Evolutionary conservation across 345 rosid genomes (phyloP).

Genomic region (Populus pruinosa): DNA sequence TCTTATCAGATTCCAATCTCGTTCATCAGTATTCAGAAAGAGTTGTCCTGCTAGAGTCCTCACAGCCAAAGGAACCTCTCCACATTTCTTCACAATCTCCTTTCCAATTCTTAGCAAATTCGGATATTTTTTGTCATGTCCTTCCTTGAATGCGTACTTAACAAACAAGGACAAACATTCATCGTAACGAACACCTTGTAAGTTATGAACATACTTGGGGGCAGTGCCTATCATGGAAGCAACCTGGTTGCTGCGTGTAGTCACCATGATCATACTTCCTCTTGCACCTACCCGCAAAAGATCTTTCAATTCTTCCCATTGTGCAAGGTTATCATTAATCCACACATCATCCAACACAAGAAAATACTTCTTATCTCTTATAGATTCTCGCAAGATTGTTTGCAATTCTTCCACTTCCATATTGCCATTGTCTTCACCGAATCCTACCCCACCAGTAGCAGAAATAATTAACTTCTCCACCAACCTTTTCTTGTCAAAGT

Average conservation of each 20-base stretch:
- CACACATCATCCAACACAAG: slow-evolving; percentile 26
- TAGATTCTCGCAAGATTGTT: not conserved
- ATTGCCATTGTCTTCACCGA: not conserved
- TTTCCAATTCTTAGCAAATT: slow-evolving; percentile 9
- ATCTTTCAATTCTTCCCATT: slow-evolving; percentile 4
- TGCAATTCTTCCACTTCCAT: not conserved
- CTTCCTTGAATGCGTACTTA: slow-evolving; percentile 22
- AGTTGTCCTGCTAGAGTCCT: slow-evolving; percentile 21
- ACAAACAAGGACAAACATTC: slow-evolving; percentile 14
- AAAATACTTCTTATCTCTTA: not conserved
- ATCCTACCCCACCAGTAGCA: not conserved
- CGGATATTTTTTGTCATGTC: slow-evolving; percentile 3
- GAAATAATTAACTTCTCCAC: not conserved
- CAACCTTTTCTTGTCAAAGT: not conserved
- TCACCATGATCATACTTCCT: slow-evolving; percentile 24
- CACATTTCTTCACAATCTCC: slow-evolving; percentile 31
- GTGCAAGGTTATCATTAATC: slow-evolving; percentile 1
- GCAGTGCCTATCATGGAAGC: slow-evolving; percentile 2
- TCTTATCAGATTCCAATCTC: slow-evolving; percentile 7
- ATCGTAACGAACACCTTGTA: slow-evolving; percentile 16
- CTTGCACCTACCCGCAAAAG: not conserved
- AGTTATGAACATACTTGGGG: not conserved
- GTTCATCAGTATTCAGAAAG: not conserved
- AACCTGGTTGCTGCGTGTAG: slow-evolving; percentile 3
- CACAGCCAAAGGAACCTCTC: slow-evolving; percentile 26